Evolutionary conservation across 2,329 filamentous ascomycete genomes (phyloP), one percentile per base, ranked within the genome.

Genomic region (Colletotrichum spinosum): DNA sequence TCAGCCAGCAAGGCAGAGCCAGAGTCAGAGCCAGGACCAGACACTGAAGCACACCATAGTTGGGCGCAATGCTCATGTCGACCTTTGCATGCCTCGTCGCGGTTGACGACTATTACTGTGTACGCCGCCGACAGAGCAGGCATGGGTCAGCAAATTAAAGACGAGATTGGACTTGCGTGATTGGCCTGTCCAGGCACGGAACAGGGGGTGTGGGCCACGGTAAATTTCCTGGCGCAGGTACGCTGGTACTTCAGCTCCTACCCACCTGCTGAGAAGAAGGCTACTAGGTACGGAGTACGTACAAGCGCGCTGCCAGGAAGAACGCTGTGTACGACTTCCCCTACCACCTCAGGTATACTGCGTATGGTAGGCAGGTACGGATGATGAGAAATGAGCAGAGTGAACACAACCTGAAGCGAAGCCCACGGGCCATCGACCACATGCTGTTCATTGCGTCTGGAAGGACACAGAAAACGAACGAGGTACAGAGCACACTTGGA

Each of bases 191-290:
- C 33, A n/a, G 33, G 55, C 38, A 45, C 25, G 41, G 60, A 42
- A 37, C 46, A 57, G 52, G 58, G 58, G 33, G 41, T 42, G 52
- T 65, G 62, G 52, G 35, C 12, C 46, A 25, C 52, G 46, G 48
- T 37, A 49, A 61, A 61, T 65, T 65, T 52, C 51, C 56, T 51
- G 57, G 57, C 41, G 62, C 56, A 65, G 50, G 62, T 61, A 65
- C 57, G 17, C 52, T 42, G 39, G n/a, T 15, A 48, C n/a, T 13
- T 39, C 44, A 25, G 25, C 25, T 25, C 25, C 25, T 42, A 11
- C 39, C 39, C 39, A n/a, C 5, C 5, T 42, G 39, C 39, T 42
- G 39, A n/a, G 39, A n/a, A 42, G 25, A 25, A 25, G 25, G 25
- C 44, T 46, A 41, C 39, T 41, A 41, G 17, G 17, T 45, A 53